Evolutionary conservation across 768 basidiomycete species (phyloP).

Genomic region (Dacryopinax spathularia): DNA sequence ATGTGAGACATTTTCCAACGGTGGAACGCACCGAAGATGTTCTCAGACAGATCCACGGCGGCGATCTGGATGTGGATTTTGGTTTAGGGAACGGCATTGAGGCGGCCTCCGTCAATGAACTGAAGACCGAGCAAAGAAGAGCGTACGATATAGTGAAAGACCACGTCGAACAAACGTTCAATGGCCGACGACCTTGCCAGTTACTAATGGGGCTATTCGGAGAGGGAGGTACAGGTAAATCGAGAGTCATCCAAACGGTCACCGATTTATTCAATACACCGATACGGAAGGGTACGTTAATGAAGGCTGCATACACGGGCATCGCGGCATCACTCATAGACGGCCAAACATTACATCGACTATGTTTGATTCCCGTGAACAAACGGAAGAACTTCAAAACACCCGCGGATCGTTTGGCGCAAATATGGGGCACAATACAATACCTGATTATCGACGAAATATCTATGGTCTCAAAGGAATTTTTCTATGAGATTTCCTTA

Average conservation of each 20-base stretch:
- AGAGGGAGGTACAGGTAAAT: constrained; percentile 35
- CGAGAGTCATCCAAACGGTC: constrained; percentile 27
- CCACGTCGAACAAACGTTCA: constrained; percentile 18
- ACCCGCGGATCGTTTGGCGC: too few relatives aligned
- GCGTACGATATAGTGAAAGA: constrained; percentile 28
- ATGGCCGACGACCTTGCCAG: constrained; percentile 16
- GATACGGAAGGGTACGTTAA: constrained; percentile 10
- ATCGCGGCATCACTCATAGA: constrained; percentile 30
- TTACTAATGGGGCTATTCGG: constrained; percentile 30
- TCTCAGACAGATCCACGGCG: neutral
- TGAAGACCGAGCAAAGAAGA: constrained; percentile 25
- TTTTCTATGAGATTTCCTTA: too few relatives aligned
- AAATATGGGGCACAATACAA: too few relatives aligned
- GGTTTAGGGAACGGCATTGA: constrained; percentile 1
- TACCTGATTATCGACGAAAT: constrained; percentile 29
- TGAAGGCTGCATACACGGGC: constrained; percentile 29
- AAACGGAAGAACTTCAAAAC: too few relatives aligned
- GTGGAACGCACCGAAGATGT: neutral
- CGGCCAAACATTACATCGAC: constrained; percentile 26
- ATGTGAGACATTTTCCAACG: neutral
- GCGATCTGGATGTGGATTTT: neutral
- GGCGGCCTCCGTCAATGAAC: constrained; percentile 3
- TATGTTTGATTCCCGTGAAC: too few relatives aligned
- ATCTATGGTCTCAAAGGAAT: constrained; percentile 24
- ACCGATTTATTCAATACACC: constrained; percentile 23